phyloP scores from a whole-genome alignment of 2,329 filamentous ascomycete species.

The Neofusicoccum laricinum region DNA sequence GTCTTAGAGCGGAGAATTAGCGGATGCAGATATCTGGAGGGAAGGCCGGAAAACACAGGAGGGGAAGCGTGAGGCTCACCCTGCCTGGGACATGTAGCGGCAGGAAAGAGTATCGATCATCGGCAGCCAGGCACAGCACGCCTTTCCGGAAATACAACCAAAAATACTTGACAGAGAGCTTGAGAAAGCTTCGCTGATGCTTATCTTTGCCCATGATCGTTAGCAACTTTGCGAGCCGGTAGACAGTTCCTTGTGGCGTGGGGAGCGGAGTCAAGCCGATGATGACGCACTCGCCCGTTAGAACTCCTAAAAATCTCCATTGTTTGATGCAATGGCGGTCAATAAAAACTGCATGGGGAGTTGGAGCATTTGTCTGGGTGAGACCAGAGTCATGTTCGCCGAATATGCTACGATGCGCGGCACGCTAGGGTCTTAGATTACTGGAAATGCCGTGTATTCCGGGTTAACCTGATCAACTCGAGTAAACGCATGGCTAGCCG shows the following conservation, averaged over 20 bases:
- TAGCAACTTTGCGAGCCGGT: not conserved
- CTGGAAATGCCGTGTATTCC: no score
- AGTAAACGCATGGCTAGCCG: no score
- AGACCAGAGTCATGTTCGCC: no score
- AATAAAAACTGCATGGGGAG: no score
- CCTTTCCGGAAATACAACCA: not conserved
- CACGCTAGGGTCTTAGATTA: no score
- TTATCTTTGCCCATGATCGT: not conserved
- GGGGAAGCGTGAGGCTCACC: not conserved
- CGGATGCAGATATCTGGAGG: not conserved
- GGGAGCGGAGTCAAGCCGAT: not conserved
- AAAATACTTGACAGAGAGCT: not conserved
- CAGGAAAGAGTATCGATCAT: not conserved
- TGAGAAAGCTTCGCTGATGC: not conserved
- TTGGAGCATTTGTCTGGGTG: no score
- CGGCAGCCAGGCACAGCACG: not conserved
- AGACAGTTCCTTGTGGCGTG: no score
- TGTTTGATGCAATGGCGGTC: no score
- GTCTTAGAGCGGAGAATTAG: not conserved
- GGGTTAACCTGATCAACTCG: no score
- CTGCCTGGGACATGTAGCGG: not conserved
- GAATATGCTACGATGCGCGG: no score
- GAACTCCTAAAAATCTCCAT: no score
- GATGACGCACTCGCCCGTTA: not conserved
- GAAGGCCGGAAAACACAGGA: no score